These are phyloP conservation scores for Gentiana straminea DNA, from an alignment of 257 asterid species.

Conservation along the genomic window DNA sequence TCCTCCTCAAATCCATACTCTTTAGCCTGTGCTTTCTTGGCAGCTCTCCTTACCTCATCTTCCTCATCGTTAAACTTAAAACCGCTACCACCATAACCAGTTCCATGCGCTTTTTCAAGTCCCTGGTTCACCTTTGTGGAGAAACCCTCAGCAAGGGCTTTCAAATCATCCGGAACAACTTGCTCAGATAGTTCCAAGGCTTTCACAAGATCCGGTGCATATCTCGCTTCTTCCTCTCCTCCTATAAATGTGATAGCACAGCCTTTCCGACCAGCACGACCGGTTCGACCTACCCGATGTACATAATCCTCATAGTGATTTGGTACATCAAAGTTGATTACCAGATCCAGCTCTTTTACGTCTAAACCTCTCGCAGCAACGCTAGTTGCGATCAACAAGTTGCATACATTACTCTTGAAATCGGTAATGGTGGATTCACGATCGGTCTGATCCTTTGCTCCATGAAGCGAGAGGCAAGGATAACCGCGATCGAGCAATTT, in stretches of 20 bases:
- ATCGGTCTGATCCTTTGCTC: constrained; percentile 16
- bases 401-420: constrained; percentile 1
- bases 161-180: constrained; percentile 7
- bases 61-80: constrained; percentile 84
- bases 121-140: constrained; percentile 5
- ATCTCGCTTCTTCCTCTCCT: constrained; percentile 1
- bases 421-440: constrained; percentile 40
- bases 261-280: constrained; percentile 7
- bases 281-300: constrained; percentile 1
- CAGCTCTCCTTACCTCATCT: constrained; percentile 76
- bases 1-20: constrained; percentile 84
- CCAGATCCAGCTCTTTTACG: constrained; percentile 81
- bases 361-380: constrained; percentile 33
- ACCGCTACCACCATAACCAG: constrained; percentile 32
- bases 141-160: constrained; percentile 8
- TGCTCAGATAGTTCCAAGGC: constrained; percentile 9
- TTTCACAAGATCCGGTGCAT: constrained; percentile 6
- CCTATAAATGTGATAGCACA: constrained; percentile 2
- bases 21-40: constrained; percentile 88
- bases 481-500: background rate
- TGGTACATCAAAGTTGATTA: constrained; percentile 16
- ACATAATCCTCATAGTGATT: constrained; percentile 2
- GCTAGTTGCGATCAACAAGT: background rate
- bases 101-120: constrained; percentile 6
- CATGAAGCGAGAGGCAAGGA: constrained; percentile 1